These are phyloP conservation scores for Podospora pseudopauciseta DNA, from an alignment of 495 filamentous ascomycete genomes.

Conservation along the genomic window DNA sequence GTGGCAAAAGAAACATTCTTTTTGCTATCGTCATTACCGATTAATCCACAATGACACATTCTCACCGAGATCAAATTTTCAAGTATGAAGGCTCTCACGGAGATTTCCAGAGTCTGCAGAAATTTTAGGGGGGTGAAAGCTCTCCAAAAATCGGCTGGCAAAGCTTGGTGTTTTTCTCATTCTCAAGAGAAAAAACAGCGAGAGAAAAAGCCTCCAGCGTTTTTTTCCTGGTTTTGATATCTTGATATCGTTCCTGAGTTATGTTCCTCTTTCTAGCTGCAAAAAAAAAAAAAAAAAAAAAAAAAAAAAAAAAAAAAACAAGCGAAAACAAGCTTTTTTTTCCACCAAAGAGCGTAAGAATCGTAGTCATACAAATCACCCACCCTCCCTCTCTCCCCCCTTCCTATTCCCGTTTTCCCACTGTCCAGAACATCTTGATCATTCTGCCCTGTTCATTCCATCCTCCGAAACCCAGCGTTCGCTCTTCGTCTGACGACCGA, in stretches of 20 bases:
- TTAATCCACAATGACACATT: no score
- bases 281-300: no score
- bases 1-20: no score
- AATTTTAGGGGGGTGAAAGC: neutral
- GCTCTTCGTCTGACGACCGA: neutral
- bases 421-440: neutral
- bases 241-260: neutral
- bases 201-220: neutral
- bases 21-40: neutral
- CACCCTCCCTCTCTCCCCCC: neutral
- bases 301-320: no score
- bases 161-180: neutral
- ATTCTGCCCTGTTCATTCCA: neutral
- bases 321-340: neutral
- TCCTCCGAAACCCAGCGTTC: neutral
- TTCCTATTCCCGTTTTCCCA: neutral
- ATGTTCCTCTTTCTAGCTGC: neutral
- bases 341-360: constrained; percentile 18
- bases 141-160: neutral
- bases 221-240: neutral
- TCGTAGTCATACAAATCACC: constrained; percentile 11
- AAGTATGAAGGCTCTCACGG: neutral
- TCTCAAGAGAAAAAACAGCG: neutral
- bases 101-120: neutral
- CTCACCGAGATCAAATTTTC: no score